Base-by-base conservation (phyloP, 2,329 filamentous ascomycete species). In the Xylaria sp. region DNA sequence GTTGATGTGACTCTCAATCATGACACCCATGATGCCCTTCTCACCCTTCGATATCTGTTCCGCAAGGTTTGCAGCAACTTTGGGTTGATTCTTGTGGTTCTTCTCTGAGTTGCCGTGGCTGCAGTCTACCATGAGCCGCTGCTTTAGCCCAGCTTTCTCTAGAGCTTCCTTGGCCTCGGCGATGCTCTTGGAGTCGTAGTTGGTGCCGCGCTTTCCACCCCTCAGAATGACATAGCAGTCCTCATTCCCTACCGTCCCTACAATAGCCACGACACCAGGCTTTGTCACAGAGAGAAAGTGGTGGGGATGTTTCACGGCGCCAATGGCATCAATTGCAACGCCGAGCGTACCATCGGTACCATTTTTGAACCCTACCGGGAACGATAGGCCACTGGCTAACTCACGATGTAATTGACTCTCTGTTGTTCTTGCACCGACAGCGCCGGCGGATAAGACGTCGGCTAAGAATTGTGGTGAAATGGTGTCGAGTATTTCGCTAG, bases 351-450 rank as follows among this genome's bases (percentile, higher is more conserved):
- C 96, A 80, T 99, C 96, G 39, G 96, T 99, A 73, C 96, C 96
- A 82, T 99, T 99, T 89, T 99, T 99, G 92, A 99, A 99, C 61
- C 96, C 96, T 12, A 99, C 94, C 1, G 96, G 96, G 91, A 98
- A 98, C 75, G 92, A 97, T 44, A 98, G 86, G 78, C 96, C 96
- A 63, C 92, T 96, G 25, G 96, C 95, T 72, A 99, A 85, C 83
- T 99, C 96, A 66, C 96, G 91, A 82, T 99, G 96, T 71, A 98
- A 87, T 84, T 99, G 96, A 61, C 91, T 94, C 84, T 99, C 96
- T 2, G 96, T 98, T 23, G 96, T 99, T 71, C 96, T 89, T n/a
- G 96, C 96, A 66, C 96, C 96, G 74, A 99, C 91, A 34, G 96
- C 96, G 66, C 96, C 96, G 13, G 97, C 91, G 46, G 93, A 97